Evolutionary conservation across 352 stramenopile species (phyloP), one percentile per base, ranked within the genome.

Genomic region (Phytophthora multivora): DNA sequence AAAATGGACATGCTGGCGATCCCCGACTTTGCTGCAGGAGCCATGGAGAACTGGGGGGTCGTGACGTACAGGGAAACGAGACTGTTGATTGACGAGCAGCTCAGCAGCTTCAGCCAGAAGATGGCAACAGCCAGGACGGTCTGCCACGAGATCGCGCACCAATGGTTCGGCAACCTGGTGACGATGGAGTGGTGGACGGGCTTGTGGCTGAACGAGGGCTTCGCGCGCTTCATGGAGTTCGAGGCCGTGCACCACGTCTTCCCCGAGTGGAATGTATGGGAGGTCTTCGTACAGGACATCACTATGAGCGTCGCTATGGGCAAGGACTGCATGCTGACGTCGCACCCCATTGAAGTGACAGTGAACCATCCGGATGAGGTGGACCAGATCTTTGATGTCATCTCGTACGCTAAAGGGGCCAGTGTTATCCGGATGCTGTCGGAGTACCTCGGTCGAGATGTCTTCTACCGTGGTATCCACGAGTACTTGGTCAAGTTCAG

Each of bases 1-100:
- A 99, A 99, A 80, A 75, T 99, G 47, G 97, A 99, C 73, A 98
- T 99, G 94, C 71, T 99, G 28, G 93, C 90, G n/a, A 98, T 98
- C 66, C 90, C 93, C 4, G 96, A 99, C 61, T 99, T 99, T 71
- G 93, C 90, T 13, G 96, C 97, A 30, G 97, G 97, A 72, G 90
- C 98, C 62, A 97, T 98, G 97, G 96, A 97, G 78, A 97, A 97
- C 79, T 96, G 91, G 93, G 94, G 95, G 19, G 75, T 98, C 5
- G 88, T 99, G 4, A 99, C 97, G n/a, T 99, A 99, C 71, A 80
- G 96, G 15, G 96, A 99, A 76, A 97, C 90, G 13, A 76, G 86
- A 36, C 69, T 98, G 19, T 73, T 98, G 8, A 92, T 97, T 41
- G 88, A 97, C 51, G 70, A 76, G n/a, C 59, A 88, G 55, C 62